These are phyloP conservation scores for Geotrichum cucujoidarum DNA, from an alignment of 1,139 yeast species.

Conservation along the genomic window DNA sequence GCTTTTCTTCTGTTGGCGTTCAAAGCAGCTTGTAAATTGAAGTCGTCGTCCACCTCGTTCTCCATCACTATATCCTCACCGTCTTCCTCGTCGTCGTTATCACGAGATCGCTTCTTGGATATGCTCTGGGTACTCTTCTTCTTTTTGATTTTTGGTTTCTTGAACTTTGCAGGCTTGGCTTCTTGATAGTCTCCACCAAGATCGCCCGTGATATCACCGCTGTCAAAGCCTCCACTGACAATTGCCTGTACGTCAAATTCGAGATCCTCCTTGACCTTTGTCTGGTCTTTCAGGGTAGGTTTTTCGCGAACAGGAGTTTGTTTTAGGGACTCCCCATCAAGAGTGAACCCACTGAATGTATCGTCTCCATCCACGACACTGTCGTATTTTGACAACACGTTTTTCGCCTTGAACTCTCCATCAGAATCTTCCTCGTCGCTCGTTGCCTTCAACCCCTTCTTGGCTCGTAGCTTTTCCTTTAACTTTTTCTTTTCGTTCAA, in stretches of 20 bases:
- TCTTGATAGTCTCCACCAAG: constrained; percentile 29
- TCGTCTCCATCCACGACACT: constrained; percentile 23
- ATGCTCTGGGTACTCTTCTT: constrained; percentile 25
- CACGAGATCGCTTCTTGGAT: constrained; percentile 24
- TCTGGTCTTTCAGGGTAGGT: background rate
- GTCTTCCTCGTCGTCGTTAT: constrained; percentile 22
- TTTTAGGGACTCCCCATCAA: constrained; percentile 25
- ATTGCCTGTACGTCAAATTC: constrained; percentile 23
- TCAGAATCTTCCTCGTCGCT: constrained; percentile 28
- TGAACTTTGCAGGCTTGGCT: constrained; percentile 45
- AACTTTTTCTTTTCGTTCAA: constrained; percentile 38
- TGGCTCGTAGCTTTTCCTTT: constrained; percentile 33
- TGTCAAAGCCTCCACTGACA: constrained; percentile 10
- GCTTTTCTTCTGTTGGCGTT: constrained; percentile 42
- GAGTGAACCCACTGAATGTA: constrained; percentile 27
- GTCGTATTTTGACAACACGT: constrained; percentile 29
- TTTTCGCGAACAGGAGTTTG: background rate
- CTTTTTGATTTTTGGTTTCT: constrained; percentile 39
- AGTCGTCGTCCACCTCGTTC: constrained; percentile 39
- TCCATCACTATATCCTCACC: constrained; percentile 23
- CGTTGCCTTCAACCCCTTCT: constrained; percentile 29
- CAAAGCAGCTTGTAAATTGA: constrained; percentile 46
- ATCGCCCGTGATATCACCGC: constrained; percentile 14
- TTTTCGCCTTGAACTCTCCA: constrained; percentile 21
- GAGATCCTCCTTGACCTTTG: constrained; percentile 15